Evolutionary conservation across 768 basidiomycete genomes (phyloP).

Genomic region (Piloderma croceum): DNA sequence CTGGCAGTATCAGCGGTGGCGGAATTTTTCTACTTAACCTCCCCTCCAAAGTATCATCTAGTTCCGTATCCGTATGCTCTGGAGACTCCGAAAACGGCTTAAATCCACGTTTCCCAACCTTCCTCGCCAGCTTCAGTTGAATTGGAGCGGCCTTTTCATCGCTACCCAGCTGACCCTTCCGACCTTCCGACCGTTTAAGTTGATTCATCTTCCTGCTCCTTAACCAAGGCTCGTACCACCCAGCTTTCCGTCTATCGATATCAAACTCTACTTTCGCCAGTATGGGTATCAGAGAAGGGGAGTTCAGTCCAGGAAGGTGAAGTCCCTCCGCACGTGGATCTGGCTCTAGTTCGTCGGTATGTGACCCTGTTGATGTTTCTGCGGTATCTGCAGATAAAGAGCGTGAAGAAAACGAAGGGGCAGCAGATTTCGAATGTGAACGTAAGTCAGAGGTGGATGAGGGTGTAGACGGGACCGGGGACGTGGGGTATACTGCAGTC

Average conservation of each 20-base stretch:
- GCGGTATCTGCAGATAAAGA: constrained; percentile 48
- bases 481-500: constrained; percentile 30
- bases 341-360: constrained; percentile 23
- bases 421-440: constrained; percentile 43
- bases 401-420: constrained; percentile 41
- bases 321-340: constrained; percentile 43
- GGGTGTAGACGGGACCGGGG: constrained; percentile 27
- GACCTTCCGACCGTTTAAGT: constrained; percentile 50
- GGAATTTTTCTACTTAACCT: not conserved
- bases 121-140: constrained; percentile 16
- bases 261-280: constrained; percentile 96
- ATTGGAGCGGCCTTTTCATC: constrained; percentile 17
- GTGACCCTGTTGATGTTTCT: constrained; percentile 40
- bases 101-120: constrained; percentile 36
- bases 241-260: constrained; percentile 72
- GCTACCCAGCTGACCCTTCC: constrained; percentile 21
- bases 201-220: constrained; percentile 57
- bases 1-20: constrained; percentile 2
- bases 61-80: constrained; percentile 41
- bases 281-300: constrained; percentile 67
- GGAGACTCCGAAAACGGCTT: constrained; percentile 41
- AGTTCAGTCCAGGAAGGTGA: constrained; percentile 60
- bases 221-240: constrained; percentile 85
- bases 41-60: constrained; percentile 22
- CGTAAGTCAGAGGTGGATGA: constrained; percentile 48